Evolutionary conservation across 306 rosid genomes (phyloP).

Genomic region (Cicer cuneatum): DNA sequence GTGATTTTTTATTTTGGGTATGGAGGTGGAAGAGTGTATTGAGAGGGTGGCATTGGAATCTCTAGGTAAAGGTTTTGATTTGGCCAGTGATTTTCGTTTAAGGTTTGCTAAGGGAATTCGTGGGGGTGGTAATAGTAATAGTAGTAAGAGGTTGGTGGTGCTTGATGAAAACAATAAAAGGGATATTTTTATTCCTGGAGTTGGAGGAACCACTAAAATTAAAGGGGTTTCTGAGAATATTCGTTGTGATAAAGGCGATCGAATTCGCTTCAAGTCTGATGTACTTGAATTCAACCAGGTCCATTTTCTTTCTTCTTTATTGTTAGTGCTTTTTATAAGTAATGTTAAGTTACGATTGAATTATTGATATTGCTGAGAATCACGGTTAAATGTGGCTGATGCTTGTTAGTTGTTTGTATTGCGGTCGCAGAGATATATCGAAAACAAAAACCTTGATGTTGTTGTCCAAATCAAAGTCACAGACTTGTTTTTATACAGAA

Average conservation of each 20-base stretch:
- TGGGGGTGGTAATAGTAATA: constrained; percentile 19
- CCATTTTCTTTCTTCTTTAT: background rate
- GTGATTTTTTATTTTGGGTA: constrained; percentile 19
- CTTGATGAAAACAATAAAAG: constrained; percentile 68
- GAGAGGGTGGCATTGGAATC: constrained; percentile 75
- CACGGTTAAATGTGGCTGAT: background rate
- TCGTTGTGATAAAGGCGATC: constrained; percentile 92
- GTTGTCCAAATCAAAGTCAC: background rate
- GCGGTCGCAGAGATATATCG: background rate
- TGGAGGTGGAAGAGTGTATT: constrained; percentile 54
- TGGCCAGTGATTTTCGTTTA: constrained; percentile 81
- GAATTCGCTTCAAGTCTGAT: constrained; percentile 89
- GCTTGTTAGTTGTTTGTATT: background rate
- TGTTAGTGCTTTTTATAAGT: background rate
- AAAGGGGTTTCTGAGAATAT: constrained; percentile 81
- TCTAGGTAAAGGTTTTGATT: constrained; percentile 88
- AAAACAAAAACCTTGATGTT: background rate
- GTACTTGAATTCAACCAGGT: constrained; percentile 93
- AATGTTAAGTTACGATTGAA: background rate
- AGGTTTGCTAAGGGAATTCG: constrained; percentile 76
- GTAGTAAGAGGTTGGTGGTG: constrained; percentile 66
- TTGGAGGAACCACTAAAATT: constrained; percentile 59
- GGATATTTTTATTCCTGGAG: constrained; percentile 76
- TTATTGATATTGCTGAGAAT: background rate
- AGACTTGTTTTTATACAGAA: background rate